phyloP scores from a whole-genome alignment of 352 stramenopile genomes.

The Globisporangium polare region DNA sequence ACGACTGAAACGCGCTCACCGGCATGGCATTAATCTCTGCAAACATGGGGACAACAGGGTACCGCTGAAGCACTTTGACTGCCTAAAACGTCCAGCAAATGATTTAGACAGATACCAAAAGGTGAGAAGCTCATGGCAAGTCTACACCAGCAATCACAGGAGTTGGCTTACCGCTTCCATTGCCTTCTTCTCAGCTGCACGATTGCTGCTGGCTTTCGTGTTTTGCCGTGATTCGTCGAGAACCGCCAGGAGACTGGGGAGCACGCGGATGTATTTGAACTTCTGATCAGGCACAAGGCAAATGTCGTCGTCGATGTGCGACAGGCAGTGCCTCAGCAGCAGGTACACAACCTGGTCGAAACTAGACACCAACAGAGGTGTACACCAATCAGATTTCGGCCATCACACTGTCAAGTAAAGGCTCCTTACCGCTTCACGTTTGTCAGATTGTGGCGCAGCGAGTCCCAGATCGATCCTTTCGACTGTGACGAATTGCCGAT shows the following conservation, averaged over 20 bases:
- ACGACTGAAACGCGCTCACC: slow-evolving; percentile 18
- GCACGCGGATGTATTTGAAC: slow-evolving; percentile 52
- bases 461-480: slow-evolving; percentile 61
- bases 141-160: background rate
- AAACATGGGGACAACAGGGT: slow-evolving; percentile 46
- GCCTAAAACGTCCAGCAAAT: slow-evolving; percentile 19
- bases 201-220: slow-evolving; percentile 24
- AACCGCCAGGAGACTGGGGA: slow-evolving; percentile 45
- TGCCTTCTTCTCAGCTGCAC: slow-evolving; percentile 42
- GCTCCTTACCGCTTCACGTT: slow-evolving; percentile 54
- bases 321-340: slow-evolving; percentile 46
- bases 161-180: slow-evolving; percentile 41
- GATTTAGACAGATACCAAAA: background rate
- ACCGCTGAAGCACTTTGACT: slow-evolving; percentile 35
- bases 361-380: slow-evolving; percentile 19
- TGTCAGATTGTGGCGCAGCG: slow-evolving; percentile 52
- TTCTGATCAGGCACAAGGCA: slow-evolving; percentile 29
- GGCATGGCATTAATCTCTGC: slow-evolving; percentile 45
- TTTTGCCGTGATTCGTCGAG: slow-evolving; percentile 27
- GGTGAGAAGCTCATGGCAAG: background rate
- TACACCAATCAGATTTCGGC: background rate
- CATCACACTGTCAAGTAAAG: background rate
- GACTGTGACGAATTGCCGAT: slow-evolving; percentile 45
- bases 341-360: slow-evolving; percentile 62
- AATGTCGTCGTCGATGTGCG: slow-evolving; percentile 34